These are phyloP conservation scores for Mortierella sp. DNA, from an alignment of 371 early-diverging fungal species.

Conservation along the genomic window DNA sequence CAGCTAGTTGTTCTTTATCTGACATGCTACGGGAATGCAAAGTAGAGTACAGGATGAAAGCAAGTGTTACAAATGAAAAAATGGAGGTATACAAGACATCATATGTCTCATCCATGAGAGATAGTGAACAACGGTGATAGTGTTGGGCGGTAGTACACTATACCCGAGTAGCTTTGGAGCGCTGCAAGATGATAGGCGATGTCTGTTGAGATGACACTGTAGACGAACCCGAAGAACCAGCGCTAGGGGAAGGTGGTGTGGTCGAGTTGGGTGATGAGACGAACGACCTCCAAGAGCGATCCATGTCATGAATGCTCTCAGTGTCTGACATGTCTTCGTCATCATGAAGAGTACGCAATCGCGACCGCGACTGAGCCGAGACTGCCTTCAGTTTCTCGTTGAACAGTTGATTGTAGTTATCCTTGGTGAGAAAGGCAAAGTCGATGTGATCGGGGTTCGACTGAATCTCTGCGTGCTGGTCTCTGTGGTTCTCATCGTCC, in stretches of 20 bases:
- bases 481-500: not conserved
- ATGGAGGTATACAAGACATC: too few relatives aligned
- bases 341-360: conserved; percentile 12
- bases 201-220: conserved; percentile 23
- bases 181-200: conserved; percentile 32
- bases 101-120: too few relatives aligned
- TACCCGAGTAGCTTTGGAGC: conserved; percentile 4
- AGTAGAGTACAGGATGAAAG: too few relatives aligned
- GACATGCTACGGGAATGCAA: too few relatives aligned
- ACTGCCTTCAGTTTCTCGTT: conserved; percentile 31
- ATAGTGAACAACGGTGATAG: too few relatives aligned
- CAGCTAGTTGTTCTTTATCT: too few relatives aligned
- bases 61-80: too few relatives aligned
- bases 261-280: conserved; percentile 53
- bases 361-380: conserved; percentile 4
- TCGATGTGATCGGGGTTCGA: conserved; percentile 18
- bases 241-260: conserved; percentile 44
- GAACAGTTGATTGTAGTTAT: conserved; percentile 28
- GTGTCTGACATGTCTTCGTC: conserved; percentile 54
- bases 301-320: conserved; percentile 35
- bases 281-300: conserved; percentile 38
- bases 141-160: not conserved
- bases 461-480: not conserved
- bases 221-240: conserved; percentile 30
- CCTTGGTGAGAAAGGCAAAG: conserved; percentile 20